A percentile compares a stretch with the other conserved stretches of the same genome.
phyloP scores from a whole-genome alignment of 768 basidiomycete species.

The Phlegmacium glaucopus region DNA sequence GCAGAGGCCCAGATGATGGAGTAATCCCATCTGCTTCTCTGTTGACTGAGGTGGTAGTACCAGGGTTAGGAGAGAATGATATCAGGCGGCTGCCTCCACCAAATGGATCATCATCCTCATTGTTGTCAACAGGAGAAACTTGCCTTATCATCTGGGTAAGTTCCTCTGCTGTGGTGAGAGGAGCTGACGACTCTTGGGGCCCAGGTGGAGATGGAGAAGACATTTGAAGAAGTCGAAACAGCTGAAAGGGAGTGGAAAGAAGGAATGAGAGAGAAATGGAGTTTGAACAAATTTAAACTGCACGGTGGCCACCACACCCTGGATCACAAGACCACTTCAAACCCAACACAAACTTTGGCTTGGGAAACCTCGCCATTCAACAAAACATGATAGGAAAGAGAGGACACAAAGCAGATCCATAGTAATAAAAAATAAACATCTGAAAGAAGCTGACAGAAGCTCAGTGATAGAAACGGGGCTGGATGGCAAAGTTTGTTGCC shows the following conservation, averaged over 20 bases:
- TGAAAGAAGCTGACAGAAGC: background rate
- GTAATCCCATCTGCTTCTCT: too few species aligned
- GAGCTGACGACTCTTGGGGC: too few species aligned
- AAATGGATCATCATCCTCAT: background rate
- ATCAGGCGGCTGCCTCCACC: background rate
- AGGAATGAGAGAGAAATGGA: background rate
- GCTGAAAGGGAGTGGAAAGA: background rate
- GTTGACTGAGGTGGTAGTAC: background rate
- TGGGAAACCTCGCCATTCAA: background rate
- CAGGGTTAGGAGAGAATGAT: background rate
- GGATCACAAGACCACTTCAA: background rate
- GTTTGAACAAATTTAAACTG: background rate
- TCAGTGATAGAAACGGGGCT: background rate
- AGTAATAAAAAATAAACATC: background rate
- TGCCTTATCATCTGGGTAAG: background rate
- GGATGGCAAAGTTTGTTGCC: background rate
- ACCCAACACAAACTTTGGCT: background rate
- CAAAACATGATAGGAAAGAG: background rate
- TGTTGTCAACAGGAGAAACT: background rate
- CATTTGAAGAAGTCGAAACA: background rate
- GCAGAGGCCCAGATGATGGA: background rate
- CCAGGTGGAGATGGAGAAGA: background rate
- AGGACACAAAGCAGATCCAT: background rate
- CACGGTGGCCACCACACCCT: background rate
- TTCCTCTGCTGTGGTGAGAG: background rate